Evolutionary conservation across 2,329 filamentous ascomycete species (phyloP).

Genomic region (Scedosporium boydii): DNA sequence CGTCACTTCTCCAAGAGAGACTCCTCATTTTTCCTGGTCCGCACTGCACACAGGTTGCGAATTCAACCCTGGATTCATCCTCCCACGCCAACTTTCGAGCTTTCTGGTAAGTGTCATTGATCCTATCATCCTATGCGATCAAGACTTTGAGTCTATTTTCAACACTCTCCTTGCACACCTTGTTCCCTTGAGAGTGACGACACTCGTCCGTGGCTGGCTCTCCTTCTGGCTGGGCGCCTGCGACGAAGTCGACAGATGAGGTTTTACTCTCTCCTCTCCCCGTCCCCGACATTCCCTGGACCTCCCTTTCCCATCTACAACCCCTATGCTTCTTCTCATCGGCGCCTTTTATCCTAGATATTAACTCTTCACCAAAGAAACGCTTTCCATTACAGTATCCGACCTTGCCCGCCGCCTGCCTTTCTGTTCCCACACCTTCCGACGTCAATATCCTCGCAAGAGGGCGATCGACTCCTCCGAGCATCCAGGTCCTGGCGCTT

Average conservation of each 20-base stretch:
- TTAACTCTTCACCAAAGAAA: background rate
- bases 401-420: background rate
- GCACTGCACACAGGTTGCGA: conserved; percentile 14
- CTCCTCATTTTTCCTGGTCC: conserved; percentile 8
- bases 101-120: conserved; percentile 27
- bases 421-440: background rate
- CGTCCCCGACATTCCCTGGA: background rate
- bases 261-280: conserved; percentile 2
- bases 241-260: conserved; percentile 2
- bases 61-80: conserved; percentile 16
- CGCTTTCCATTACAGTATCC: background rate
- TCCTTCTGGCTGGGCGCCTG: conserved; percentile 5
- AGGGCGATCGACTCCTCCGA: background rate
- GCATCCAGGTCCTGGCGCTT: conserved; percentile 4
- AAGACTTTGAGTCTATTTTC: conserved; percentile 16
- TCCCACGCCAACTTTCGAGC: conserved; percentile 19
- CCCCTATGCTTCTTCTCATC: background rate
- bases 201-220: background rate
- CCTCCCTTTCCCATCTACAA: background rate
- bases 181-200: conserved; percentile 2
- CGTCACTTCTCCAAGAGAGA: background rate
- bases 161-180: conserved; percentile 5
- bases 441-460: background rate
- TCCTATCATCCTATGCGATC: conserved; percentile 27
- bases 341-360: background rate